A percentile compares a stretch with the other conserved stretches of the same genome.
phyloP scores from a whole-genome alignment of 768 basidiomycete species.

The Brasilioporus rufonigricans region DNA sequence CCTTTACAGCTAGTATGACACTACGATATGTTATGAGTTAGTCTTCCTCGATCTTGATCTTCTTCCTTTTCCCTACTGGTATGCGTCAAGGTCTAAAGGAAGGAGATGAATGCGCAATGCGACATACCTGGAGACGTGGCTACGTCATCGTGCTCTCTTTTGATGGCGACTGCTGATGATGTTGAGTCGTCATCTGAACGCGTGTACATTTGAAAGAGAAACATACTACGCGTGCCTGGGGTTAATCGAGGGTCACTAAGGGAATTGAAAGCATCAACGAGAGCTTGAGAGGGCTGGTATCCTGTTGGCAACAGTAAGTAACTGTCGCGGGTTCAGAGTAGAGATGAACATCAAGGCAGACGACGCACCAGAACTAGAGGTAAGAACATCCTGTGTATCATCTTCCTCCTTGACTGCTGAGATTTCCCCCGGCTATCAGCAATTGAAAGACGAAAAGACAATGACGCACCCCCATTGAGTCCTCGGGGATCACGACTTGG shows the following conservation, averaged over 20 bases:
- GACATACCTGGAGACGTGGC: slow-evolving; percentile 1
- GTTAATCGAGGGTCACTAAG: not conserved
- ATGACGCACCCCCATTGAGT: not conserved
- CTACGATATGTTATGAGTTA: not conserved
- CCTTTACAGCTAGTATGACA: not conserved
- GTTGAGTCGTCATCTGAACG: not conserved
- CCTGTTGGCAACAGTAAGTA: not conserved
- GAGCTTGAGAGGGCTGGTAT: slow-evolving; percentile 13
- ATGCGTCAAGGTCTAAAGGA: not conserved
- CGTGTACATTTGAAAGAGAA: not conserved
- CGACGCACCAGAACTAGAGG: not conserved
- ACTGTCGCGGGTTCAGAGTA: not conserved
- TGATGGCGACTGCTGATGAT: not conserved
- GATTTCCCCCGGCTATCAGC: not conserved
- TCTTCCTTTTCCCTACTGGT: slow-evolving; percentile 9
- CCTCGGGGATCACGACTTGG: not conserved
- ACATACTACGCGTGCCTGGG: not conserved
- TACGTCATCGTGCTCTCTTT: slow-evolving; percentile 14
- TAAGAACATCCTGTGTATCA: not conserved
- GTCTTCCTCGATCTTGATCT: slow-evolving; percentile 18
- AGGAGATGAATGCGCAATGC: not conserved
- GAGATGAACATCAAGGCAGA: not conserved
- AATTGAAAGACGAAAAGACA: not conserved
- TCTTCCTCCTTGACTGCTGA: not conserved
- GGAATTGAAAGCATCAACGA: slow-evolving; percentile 12